Base-by-base conservation (phyloP, 2,329 filamentous ascomycete genomes). In the Nigrospora osmanthi region DNA sequence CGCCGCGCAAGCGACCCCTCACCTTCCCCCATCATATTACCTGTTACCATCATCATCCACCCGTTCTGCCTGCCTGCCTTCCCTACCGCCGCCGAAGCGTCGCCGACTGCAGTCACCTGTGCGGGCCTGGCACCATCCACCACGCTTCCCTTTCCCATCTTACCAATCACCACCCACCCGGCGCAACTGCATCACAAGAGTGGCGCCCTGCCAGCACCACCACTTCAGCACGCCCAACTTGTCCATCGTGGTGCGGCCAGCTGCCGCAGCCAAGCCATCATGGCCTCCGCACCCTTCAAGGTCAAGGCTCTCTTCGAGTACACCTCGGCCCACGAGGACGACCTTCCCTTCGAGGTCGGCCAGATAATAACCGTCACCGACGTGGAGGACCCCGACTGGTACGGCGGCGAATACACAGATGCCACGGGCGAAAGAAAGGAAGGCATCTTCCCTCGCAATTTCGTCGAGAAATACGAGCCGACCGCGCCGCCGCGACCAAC, bases 301-400 rank as follows among this genome's bases (percentile, higher is more conserved):
- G 93, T 98, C 73, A 95, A 90, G 76, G 89, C 93, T 56, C 70
- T 97, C 61, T 98, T 86, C 73, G 91, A 97, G 65, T 98, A 98
- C 72, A 74, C 78, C 62, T 97, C 93, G 54, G 79, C 80, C 50
- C 91, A 98, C 66, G 89, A 95, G 56, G 93, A 98, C 68, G 93
- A 98, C 69, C 83, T 98, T 55, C 86, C 80, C 62, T 98, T 98
- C 64, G 66, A 76, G 48, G 71, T 80, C 58, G 89, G 89, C 54
- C 90, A 96, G 69, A 78, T 97, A 66, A 94, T 98, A 62, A 93
- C 87, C 43, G 90, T 98, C 52, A 95, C 85, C 38, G 90, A 90
- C 48, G 81, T 88, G 65, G 93, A 97, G 62, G 93, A 95, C 62
- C 83, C 76, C 52, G 94, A 97, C 63, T 97, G 90, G 93, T 95